Evolutionary conservation across 2,329 filamentous ascomycete genomes (phyloP), one percentile per base, ranked within the genome.

Genomic region (Fusarium sp.): DNA sequence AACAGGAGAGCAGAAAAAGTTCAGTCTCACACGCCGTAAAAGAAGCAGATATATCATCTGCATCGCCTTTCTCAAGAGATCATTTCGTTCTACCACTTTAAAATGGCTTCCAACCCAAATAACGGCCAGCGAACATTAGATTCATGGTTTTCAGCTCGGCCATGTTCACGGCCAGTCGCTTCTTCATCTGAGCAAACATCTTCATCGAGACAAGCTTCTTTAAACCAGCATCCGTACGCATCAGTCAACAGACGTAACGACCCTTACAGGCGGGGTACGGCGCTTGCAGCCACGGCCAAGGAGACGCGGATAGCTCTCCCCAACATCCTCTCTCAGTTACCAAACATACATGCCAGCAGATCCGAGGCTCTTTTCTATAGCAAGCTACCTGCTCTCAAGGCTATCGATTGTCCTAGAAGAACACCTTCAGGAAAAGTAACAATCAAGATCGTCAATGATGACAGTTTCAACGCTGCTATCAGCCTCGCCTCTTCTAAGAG

Each of bases 381-480:
- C 30, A 75, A 74, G 8, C 75, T 82, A 3, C 77, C 79, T 7
- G 74, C 72, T 0, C 79, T 89, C 14, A 73, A 79, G 19, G 58
- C 75, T 2, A 65, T 72, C 4, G 76, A 79, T 43, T 86, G 83
- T 61, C 86, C 87, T 1, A 72, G 69, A 6, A 77, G 80, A 39
- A 67, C 73, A 7, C 63, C 76, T 4, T 71, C 73, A 1, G 68
- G 71, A 13, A 79, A 72, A 46, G 59, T 75, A 4, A 56, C 64
- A 19, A 74, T 90, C 68, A 79, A 77, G 25, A 83, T 90, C 37
- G 70, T 88, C 56, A 83, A 88, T 68, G 80, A 82, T 19, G 88
- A 91, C 70, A 84, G 84, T 1, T 82, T 88, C 68, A 85, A 89
- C 68, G 84, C 82, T 3, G 88, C 87, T 8, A 79, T 88, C 43